These are phyloP conservation scores for Rhizophagus sp. DNA, from an alignment of 192 early-diverging fungal species.

Conservation along the genomic window DNA sequence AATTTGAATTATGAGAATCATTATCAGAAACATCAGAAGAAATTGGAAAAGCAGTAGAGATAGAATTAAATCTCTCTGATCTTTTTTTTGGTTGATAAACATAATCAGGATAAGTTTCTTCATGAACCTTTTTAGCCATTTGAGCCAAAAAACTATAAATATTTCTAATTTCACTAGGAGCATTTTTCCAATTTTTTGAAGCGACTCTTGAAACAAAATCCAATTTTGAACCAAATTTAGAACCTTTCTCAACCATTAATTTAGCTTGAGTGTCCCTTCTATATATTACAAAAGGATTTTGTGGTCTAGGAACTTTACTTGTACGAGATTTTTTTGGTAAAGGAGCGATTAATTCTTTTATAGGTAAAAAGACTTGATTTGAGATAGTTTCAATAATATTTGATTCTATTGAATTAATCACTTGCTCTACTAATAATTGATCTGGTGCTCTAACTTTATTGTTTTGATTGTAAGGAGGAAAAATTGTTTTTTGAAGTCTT, in stretches of 20 bases:
- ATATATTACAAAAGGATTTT: slow-evolving; percentile 19
- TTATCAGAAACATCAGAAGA: background rate
- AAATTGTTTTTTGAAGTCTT: background rate
- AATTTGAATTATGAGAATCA: background rate
- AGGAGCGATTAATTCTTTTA: slow-evolving; percentile 1
- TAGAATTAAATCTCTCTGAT: background rate
- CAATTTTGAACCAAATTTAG: background rate
- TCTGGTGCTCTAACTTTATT: background rate
- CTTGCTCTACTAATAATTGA: background rate
- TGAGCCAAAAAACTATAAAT: slow-evolving; percentile 12
- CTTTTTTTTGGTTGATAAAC: slow-evolving; percentile 21
- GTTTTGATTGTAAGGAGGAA: background rate
- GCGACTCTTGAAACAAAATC: slow-evolving; percentile 15
- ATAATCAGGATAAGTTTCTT: slow-evolving; percentile 6
- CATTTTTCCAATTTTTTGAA: background rate
- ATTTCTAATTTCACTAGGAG: background rate
- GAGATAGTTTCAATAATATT: background rate
- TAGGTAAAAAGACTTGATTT: background rate
- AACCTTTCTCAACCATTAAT: background rate
- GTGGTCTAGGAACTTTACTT: slow-evolving; percentile 9
- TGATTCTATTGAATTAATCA: background rate
- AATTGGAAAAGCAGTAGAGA: background rate
- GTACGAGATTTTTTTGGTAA: background rate
- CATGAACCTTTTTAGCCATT: slow-evolving; percentile 16
- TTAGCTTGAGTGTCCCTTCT: slow-evolving; percentile 6